These are phyloP conservation scores for Bothriochloa decipiens DNA, from an alignment of 176 grass and related monocot species.

Conservation along the genomic window DNA sequence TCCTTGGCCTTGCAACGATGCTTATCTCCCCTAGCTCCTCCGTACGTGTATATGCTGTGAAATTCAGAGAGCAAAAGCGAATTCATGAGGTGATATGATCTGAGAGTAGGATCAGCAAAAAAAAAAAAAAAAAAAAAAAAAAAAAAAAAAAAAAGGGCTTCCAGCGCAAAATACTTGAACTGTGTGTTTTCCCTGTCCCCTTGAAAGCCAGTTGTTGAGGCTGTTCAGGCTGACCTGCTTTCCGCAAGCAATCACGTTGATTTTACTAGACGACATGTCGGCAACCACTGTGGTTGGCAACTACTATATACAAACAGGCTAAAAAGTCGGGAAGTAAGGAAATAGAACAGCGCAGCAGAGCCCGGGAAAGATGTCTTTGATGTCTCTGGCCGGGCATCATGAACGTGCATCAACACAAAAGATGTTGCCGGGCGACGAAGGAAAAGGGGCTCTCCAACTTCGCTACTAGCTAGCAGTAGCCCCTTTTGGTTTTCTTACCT, in stretches of 20 bases:
- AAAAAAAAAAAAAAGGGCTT: not conserved
- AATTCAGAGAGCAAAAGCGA: not conserved
- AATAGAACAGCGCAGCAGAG: constrained; percentile 10
- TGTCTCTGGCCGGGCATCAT: constrained; percentile 25
- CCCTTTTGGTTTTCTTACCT: not conserved
- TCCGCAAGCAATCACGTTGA: constrained; percentile 5
- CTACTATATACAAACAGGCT: constrained; percentile 4
- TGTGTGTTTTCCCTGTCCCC: not conserved
- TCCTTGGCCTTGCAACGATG: not conserved
- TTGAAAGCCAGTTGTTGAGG: not conserved
- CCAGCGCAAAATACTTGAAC: not conserved
- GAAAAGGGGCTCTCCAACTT: not conserved
- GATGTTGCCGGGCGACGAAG: constrained; percentile 9
- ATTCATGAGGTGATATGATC: not conserved
- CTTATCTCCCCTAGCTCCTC: not conserved
- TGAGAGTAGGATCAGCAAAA: not conserved
- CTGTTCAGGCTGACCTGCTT: constrained; percentile 4
- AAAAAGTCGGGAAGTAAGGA: not conserved
- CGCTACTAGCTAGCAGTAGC: not conserved
- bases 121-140: no score
- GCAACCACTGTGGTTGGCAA: constrained; percentile 40
- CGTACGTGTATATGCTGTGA: not conserved
- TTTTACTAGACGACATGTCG: constrained; percentile 40
- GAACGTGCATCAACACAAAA: constrained; percentile 45
- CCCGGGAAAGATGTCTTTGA: constrained; percentile 20